These are phyloP conservation scores for Cairneyella variabilis DNA, from an alignment of 495 filamentous ascomycete genomes.

Conservation along the genomic window DNA sequence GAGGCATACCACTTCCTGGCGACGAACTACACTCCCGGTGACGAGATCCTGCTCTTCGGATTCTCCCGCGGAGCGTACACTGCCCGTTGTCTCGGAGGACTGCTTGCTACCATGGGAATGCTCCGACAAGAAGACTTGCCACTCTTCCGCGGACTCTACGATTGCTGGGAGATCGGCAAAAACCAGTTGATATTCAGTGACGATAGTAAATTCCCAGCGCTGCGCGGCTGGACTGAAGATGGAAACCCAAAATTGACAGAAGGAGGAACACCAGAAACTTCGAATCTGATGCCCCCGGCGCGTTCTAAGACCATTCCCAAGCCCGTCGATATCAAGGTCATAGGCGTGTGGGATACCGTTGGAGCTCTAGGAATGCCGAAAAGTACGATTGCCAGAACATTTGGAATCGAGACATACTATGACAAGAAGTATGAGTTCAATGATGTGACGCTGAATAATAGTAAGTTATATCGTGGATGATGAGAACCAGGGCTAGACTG, in stretches of 20 bases:
- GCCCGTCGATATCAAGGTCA: constrained; percentile 24
- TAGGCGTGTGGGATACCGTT: constrained; percentile 60
- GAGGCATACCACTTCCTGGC: constrained; percentile 63
- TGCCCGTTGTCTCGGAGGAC: constrained; percentile 56
- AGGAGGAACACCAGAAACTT: neutral
- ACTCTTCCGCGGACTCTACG: constrained; percentile 52
- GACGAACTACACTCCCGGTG: constrained; percentile 58
- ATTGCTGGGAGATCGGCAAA: constrained; percentile 2
- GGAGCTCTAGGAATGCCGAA: constrained; percentile 28
- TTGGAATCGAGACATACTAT: no score
- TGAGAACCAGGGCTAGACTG: neutral
- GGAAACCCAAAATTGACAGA: neutral
- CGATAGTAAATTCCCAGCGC: constrained; percentile 13
- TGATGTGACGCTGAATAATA: constrained; percentile 11
- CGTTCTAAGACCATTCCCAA: neutral
- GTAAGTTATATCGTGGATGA: neutral
- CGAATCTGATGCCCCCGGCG: neutral
- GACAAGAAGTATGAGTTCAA: constrained; percentile 15
- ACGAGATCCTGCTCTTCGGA: constrained; percentile 68
- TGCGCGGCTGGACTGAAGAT: neutral
- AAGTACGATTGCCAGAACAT: constrained; percentile 29
- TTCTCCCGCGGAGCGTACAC: constrained; percentile 73
- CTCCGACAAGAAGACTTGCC: constrained; percentile 59
- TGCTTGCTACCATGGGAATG: constrained; percentile 57
- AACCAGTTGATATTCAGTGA: neutral